phyloP scores from a whole-genome alignment of 139 green algal species.

The Haematococcus lacustris region DNA sequence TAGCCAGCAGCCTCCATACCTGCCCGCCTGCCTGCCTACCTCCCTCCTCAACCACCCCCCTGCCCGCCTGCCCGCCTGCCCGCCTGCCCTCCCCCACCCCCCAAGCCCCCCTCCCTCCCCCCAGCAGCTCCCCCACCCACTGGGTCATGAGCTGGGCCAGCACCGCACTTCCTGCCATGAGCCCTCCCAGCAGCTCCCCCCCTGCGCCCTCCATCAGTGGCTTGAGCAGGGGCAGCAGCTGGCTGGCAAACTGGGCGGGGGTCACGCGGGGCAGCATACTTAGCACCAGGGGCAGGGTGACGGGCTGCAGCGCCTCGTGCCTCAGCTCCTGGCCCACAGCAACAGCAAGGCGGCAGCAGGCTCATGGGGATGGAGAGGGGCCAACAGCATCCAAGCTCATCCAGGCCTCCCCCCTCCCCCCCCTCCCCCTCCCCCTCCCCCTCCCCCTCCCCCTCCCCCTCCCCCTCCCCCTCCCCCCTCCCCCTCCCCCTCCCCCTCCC shows the following conservation, averaged over 20 bases:
- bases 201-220: slow-evolving; percentile 26
- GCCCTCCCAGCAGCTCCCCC: slow-evolving; percentile 48
- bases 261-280: slow-evolving; percentile 38
- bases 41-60: background rate
- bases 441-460: too few species aligned
- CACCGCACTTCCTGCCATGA: slow-evolving; percentile 25
- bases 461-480: too few species aligned
- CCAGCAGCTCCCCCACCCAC: slow-evolving; percentile 3
- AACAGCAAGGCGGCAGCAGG: too few species aligned
- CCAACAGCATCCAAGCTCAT: background rate
- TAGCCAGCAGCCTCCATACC: background rate
- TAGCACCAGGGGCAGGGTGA: slow-evolving; percentile 56
- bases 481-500: too few species aligned
- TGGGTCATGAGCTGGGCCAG: slow-evolving; percentile 30
- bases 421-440: too few species aligned
- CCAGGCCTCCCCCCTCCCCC: background rate
- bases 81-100: background rate
- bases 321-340: slow-evolving; percentile 35
- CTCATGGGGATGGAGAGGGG: background rate
- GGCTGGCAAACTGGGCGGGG: slow-evolving; percentile 31
- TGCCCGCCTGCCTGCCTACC: background rate
- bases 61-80: background rate
- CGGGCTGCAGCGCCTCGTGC: slow-evolving; percentile 32
- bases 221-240: slow-evolving; percentile 40
- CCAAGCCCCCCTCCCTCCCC: too few species aligned